Evolutionary conservation across 2,329 filamentous ascomycete genomes (phyloP).

Genomic region (Leptographium galeiforme): DNA sequence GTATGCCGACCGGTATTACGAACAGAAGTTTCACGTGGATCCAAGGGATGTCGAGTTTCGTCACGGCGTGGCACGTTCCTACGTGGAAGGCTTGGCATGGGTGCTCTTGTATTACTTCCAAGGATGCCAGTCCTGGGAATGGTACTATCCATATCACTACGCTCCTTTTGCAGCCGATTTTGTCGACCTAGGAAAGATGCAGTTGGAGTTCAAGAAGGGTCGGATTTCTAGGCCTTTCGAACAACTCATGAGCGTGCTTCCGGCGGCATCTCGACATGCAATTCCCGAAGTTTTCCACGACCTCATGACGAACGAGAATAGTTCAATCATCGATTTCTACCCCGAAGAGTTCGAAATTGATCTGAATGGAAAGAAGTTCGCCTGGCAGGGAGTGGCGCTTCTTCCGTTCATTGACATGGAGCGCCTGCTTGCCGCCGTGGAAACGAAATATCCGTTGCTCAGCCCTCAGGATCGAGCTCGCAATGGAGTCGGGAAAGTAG

Average conservation of each 20-base stretch:
- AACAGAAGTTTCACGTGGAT: conserved; percentile 85
- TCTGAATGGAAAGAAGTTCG: conserved; percentile 95
- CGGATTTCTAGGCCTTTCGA: conserved; percentile 84
- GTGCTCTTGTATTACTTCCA: conserved; percentile 96
- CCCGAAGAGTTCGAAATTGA: conserved; percentile 89
- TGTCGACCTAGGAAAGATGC: conserved; percentile 64
- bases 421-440: conserved; percentile 69
- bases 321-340: conserved; percentile 94
- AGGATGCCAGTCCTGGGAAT: conserved; percentile 95
- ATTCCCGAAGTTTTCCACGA: conserved; percentile 79
- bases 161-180: conserved; percentile 96
- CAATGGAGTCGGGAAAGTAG: conserved; percentile 69
- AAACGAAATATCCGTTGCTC: conserved; percentile 67
- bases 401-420: conserved; percentile 94
- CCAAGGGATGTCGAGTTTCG: conserved; percentile 75
- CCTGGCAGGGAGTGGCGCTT: conserved; percentile 90
- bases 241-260: conserved; percentile 95
- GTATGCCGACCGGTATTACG: conserved; percentile 90
- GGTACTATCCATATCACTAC: conserved; percentile 98
- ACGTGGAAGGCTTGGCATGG: conserved; percentile 91
- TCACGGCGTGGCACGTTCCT: conserved; percentile 76
- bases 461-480: conserved; percentile 63
- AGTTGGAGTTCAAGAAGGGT: conserved; percentile 72
- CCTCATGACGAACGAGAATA: conserved; percentile 78
- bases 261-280: conserved; percentile 82